Conservation (phyloP, 129 eudicot species). For the Escallonia herrerae region DNA sequence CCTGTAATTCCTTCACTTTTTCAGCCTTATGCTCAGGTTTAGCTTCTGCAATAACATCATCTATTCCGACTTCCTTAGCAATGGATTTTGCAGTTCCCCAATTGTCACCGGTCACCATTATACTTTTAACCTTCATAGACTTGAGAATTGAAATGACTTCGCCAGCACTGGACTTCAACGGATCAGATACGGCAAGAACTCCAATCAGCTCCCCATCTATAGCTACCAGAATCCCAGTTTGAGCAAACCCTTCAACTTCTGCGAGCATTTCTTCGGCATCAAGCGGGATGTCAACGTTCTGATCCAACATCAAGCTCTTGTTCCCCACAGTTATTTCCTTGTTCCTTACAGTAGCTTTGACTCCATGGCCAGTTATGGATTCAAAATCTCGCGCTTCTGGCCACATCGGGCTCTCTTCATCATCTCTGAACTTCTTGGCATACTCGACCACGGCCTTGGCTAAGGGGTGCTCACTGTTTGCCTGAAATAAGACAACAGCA, state of each 20-base stretch:
- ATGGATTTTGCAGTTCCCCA: conserved; percentile 88
- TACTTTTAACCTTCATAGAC: conserved; percentile 59
- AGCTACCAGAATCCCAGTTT: conserved; percentile 74
- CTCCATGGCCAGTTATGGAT: conserved; percentile 93
- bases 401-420: conserved; percentile 63
- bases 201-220: conserved; percentile 52
- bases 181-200: conserved; percentile 66
- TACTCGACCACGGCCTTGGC: conserved; percentile 87
- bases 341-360: conserved; percentile 54
- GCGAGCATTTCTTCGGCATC: conserved; percentile 57
- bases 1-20: conserved; percentile 79
- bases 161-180: conserved; percentile 71
- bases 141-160: conserved; percentile 65
- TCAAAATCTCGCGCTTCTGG: conserved; percentile 70
- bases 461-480: conserved; percentile 93
- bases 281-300: conserved; percentile 35
- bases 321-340: conserved; percentile 66
- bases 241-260: conserved; percentile 65
- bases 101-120: conserved; percentile 76
- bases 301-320: conserved; percentile 52
- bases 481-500: conserved; percentile 25
- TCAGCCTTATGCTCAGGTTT: conserved; percentile 75
- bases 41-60: conserved; percentile 65
- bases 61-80: conserved; percentile 69
- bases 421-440: conserved; percentile 67